These are phyloP conservation scores for Lecanicillium sp. DNA, from an alignment of 2,329 filamentous ascomycete genomes.

Conservation along the genomic window DNA sequence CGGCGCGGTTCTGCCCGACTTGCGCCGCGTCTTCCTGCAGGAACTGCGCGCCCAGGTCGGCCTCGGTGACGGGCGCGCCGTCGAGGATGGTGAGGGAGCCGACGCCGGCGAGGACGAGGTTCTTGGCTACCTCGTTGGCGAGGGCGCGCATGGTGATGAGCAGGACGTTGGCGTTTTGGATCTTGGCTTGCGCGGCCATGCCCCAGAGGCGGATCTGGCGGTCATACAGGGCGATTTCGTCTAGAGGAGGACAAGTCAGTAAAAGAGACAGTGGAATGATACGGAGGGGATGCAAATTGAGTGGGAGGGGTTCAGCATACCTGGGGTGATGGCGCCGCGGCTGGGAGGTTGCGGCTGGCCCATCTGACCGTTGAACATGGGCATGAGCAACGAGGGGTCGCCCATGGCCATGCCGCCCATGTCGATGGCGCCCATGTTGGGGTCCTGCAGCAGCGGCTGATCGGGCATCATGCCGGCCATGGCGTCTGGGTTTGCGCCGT, in stretches of 20 bases:
- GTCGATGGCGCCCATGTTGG: conserved; percentile 7
- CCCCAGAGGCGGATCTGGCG: conserved; percentile 97
- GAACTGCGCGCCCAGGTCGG: conserved; percentile 77
- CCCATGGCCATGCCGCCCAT: conserved; percentile 14
- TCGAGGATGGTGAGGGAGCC: conserved; percentile 86
- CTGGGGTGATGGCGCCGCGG: too few relatives aligned
- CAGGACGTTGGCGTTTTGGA: conserved; percentile 82
- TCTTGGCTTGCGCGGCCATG: conserved; percentile 86
- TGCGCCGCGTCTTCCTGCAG: conserved; percentile 55
- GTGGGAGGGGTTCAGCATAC: too few relatives aligned
- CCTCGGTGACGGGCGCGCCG: conserved; percentile 63
- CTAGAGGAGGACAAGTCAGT: conserved; percentile 32
- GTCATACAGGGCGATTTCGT: conserved; percentile 96
- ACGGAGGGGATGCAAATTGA: neutral
- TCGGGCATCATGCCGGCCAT: conserved; percentile 16
- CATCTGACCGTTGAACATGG: conserved; percentile 23
- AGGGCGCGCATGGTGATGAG: conserved; percentile 83
- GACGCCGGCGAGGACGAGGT: conserved; percentile 88
- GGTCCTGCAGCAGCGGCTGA: conserved; percentile 18
- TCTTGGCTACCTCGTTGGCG: conserved; percentile 93
- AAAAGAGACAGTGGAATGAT: neutral
- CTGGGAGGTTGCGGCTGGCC: too few relatives aligned
- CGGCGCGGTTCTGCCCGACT: conserved; percentile 76
- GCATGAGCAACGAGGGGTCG: conserved; percentile 21
- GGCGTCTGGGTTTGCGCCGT: conserved; percentile 15